phyloP scores from a whole-genome alignment of 108 stramenopile genomes.

The Cyclotella choctawhatcheeana region DNA sequence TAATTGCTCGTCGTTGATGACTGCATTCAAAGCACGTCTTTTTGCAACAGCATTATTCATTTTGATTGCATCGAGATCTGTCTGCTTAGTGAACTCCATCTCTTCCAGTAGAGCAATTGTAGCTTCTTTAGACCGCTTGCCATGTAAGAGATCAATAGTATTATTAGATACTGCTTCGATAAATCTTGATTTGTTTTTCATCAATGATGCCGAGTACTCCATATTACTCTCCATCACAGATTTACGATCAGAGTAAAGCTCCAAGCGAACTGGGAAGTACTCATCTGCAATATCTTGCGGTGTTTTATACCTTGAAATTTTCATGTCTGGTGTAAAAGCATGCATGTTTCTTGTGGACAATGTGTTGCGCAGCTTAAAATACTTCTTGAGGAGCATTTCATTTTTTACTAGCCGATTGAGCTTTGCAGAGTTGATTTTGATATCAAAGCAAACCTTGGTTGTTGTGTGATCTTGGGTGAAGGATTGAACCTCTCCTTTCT shows the following conservation, averaged over 20 bases:
- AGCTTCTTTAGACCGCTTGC: constrained; percentile 72
- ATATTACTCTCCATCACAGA: constrained; percentile 71
- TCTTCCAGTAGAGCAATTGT: constrained; percentile 65
- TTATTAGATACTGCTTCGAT: constrained; percentile 75
- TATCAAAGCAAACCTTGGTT: constrained; percentile 72
- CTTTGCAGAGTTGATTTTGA: constrained; percentile 62
- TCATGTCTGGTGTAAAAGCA: constrained; percentile 71
- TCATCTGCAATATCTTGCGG: constrained; percentile 78
- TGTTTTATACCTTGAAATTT: constrained; percentile 67
- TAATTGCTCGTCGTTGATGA: constrained; percentile 3
- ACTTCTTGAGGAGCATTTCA: constrained; percentile 68
- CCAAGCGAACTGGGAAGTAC: constrained; percentile 78
- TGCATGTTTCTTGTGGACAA: constrained; percentile 90
- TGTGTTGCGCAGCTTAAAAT: constrained; percentile 67
- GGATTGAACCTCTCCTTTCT: constrained; percentile 58
- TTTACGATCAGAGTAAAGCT: constrained; percentile 80
- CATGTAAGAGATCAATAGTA: constrained; percentile 69
- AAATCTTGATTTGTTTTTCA: constrained; percentile 84
- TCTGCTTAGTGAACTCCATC: constrained; percentile 59
- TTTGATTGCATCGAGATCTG: constrained; percentile 61
- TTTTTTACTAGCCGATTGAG: constrained; percentile 50
- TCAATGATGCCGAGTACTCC: constrained; percentile 60
- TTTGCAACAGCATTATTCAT: constrained; percentile 54
- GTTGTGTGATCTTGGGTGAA: constrained; percentile 91
- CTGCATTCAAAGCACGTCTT: constrained; percentile 7